Conservation (phyloP, 2,329 filamentous ascomycete genomes). For the Pseudogymnoascus sp. region DNA sequence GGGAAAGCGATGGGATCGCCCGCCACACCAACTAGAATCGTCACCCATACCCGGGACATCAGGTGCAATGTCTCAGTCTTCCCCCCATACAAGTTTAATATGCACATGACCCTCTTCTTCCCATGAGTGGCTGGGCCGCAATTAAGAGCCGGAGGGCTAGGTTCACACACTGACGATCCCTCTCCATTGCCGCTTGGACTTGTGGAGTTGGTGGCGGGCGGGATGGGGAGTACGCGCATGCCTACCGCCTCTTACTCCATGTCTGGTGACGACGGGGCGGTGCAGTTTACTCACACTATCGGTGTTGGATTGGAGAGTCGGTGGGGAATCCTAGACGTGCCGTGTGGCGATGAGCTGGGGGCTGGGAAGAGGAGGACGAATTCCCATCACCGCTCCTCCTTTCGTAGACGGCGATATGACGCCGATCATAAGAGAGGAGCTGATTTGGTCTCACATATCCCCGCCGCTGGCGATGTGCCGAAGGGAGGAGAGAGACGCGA, state of each 20-base stretch:
- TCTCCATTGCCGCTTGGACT: background rate
- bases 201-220: conserved; percentile 1
- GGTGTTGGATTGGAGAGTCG: background rate
- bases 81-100: background rate
- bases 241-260: background rate
- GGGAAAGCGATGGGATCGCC: background rate
- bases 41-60: background rate
- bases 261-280: conserved; percentile 7
- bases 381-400: background rate
- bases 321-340: background rate
- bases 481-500: conserved; percentile 1
- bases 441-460: background rate
- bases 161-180: background rate
- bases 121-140: background rate
- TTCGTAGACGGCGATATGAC: background rate
- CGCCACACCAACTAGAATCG: conserved; percentile 7
- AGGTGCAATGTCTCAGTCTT: background rate
- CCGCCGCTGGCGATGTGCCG: background rate
- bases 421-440: background rate
- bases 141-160: background rate
- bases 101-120: background rate
- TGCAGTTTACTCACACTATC: background rate
- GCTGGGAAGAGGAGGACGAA: background rate
- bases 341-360: conserved; percentile 5
- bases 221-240: background rate